phyloP scores from a whole-genome alignment of 2,329 filamentous ascomycete genomes.

The Trichoderma pleuroti region DNA sequence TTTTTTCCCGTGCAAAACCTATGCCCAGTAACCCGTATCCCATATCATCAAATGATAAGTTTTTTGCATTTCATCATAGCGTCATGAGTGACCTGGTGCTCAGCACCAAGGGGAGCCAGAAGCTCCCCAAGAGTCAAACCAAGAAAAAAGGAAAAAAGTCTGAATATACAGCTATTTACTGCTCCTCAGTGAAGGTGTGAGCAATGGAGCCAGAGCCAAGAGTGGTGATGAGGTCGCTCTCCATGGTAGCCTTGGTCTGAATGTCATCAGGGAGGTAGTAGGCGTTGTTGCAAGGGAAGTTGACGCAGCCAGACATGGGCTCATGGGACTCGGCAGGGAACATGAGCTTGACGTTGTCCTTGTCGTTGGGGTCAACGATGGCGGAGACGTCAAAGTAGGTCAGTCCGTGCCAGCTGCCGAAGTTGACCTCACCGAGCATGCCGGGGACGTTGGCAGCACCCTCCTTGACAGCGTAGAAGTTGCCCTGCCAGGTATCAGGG shows the following conservation, averaged over 20 bases:
- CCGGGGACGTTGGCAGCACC: slow-evolving; percentile 42
- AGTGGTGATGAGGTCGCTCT: slow-evolving; percentile 49
- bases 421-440: slow-evolving; percentile 52
- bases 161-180: slow-evolving; percentile 1
- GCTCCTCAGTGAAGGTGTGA: slow-evolving; percentile 23
- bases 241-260: slow-evolving; percentile 51
- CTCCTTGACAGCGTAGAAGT: slow-evolving; percentile 48
- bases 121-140: background rate
- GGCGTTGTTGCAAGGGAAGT: slow-evolving; percentile 51
- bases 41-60: slow-evolving; percentile 23
- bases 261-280: slow-evolving; percentile 55
- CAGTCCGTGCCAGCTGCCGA: slow-evolving; percentile 45
- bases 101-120: slow-evolving; percentile 22
- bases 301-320: slow-evolving; percentile 48
- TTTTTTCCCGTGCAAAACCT: slow-evolving; percentile 16
- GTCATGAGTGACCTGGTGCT: slow-evolving; percentile 25
- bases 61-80: slow-evolving; percentile 25
- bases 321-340: slow-evolving; percentile 40
- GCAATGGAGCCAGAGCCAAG: slow-evolving; percentile 39
- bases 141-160: background rate
- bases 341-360: slow-evolving; percentile 52
- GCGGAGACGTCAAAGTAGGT: slow-evolving; percentile 59
- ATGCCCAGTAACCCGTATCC: slow-evolving; percentile 8
- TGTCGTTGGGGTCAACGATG: slow-evolving; percentile 51
- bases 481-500: slow-evolving; percentile 46